These are phyloP conservation scores for Hericium alpestre DNA, from an alignment of 768 basidiomycete species.

Conservation along the genomic window DNA sequence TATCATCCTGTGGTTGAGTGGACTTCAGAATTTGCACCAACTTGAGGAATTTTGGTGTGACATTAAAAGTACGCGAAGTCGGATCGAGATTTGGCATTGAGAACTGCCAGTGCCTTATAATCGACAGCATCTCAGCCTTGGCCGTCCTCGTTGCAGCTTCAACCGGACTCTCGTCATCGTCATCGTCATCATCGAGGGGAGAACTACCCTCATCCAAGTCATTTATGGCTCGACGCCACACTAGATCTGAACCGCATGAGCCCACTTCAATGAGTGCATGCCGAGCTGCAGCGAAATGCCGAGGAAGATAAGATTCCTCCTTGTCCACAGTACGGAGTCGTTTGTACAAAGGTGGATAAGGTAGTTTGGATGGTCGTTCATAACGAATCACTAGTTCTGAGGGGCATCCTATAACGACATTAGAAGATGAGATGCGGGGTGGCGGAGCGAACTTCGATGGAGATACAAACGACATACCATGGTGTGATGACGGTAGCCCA, in stretches of 20 bases:
- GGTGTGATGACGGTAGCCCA: no score
- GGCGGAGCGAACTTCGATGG: not conserved
- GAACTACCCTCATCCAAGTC: conserved; percentile 22
- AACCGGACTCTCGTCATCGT: conserved; percentile 23
- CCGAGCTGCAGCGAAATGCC: conserved; percentile 37
- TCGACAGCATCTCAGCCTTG: conserved; percentile 19
- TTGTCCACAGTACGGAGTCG: conserved; percentile 37
- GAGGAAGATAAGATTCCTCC: conserved; percentile 26
- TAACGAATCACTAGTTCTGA: conserved; percentile 47
- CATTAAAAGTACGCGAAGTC: conserved; percentile 50
- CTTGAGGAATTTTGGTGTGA: conserved; percentile 55
- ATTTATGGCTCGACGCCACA: conserved; percentile 50
- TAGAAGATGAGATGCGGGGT: not conserved
- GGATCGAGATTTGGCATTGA: conserved; percentile 52
- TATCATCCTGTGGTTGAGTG: conserved; percentile 40
- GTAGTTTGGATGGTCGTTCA: conserved; percentile 24
- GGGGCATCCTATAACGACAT: conserved; percentile 17
- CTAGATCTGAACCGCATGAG: conserved; percentile 55
- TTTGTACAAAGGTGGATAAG: conserved; percentile 34
- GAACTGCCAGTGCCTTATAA: conserved; percentile 53
- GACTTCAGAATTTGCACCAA: conserved; percentile 50
- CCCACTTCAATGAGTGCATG: conserved; percentile 46
- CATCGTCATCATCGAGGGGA: conserved; percentile 21
- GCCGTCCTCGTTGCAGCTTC: not conserved
- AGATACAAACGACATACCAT: no score